Base-by-base conservation (phyloP, 306 rosid species). In the Cicer chorassanicum region DNA sequence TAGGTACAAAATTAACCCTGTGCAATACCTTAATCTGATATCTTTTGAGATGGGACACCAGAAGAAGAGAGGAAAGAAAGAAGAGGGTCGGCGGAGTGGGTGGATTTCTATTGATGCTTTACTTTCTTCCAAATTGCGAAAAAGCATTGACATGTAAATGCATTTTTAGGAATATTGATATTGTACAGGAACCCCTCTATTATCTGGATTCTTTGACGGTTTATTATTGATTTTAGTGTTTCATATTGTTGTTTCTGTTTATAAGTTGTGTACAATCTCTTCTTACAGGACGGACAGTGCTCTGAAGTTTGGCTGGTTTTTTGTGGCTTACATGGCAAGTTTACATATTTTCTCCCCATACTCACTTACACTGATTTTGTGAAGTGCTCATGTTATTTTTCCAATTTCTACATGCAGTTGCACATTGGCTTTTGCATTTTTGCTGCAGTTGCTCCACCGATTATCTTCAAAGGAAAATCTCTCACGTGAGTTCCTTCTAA, bases 271-370 rank as follows among this genome's bases (percentile, higher is more conserved):
- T 78, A 60, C 46, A 45, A 15, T 80, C 76, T 81, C 61, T 8
- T 67, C 69, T 83, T 70, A 64, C 95, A 92, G 98, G 97, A 92
- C 93, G 7, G 98, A 92, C 79, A 95, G 96, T 85, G 96, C 98
- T 78, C 63, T 95, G 78, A 92, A 89, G 92, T 94, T 92, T 84
- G 89, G 96, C 73, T 87, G 90, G 96, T 94, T 94, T 84, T 94
- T 94, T 87, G 36, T 89, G 74, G 19, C 54, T 78, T 94, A 94
- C 81, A 0, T 41, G 89, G 99, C 82, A 84, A 86, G 85, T 82
- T 82, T 74, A 48, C 53, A 59, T 19, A 7, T 71, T 48, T 55
- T 59, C 79, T 72, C 46, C 38, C 60, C 42, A 19, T 71, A 40
- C 77, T 51, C 53, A 21, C 51, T 80, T 55, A 53, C 73, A 49